Conservation (phyloP, 2,329 filamentous ascomycete genomes). For the Colletotrichum spinosum region DNA sequence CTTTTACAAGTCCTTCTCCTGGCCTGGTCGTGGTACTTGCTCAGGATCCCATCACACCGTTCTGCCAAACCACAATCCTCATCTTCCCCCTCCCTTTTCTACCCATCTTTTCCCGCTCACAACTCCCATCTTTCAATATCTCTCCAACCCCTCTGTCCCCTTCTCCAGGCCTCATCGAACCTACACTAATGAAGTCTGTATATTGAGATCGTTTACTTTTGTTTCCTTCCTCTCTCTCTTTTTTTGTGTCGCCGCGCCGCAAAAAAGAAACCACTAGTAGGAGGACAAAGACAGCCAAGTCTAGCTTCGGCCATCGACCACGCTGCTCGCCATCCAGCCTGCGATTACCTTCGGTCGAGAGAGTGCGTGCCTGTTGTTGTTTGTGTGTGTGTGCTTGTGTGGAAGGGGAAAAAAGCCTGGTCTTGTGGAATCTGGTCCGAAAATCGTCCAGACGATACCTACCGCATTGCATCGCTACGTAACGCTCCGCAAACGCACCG, state of each 20-base stretch:
- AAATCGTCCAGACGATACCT: conserved; percentile 23
- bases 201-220: conserved; percentile 39
- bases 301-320: too few relatives aligned
- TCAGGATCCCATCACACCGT: not conserved
- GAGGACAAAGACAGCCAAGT: not conserved
- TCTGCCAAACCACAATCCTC: conserved; percentile 26
- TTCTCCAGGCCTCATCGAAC: conserved; percentile 40
- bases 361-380: not conserved
- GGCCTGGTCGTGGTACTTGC: too few relatives aligned
- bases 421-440: conserved; percentile 32
- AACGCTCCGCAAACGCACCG: conserved; percentile 15
- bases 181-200: conserved; percentile 39
- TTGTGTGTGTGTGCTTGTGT: not conserved
- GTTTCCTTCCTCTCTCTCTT: conserved; percentile 36
- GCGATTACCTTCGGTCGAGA: too few relatives aligned
- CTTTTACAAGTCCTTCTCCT: too few relatives aligned
- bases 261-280: conserved; percentile 33
- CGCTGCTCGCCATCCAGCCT: too few relatives aligned
- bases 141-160: conserved; percentile 33
- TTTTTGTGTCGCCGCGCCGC: conserved; percentile 22
- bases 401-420: conserved; percentile 7
- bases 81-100: conserved; percentile 14
- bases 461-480: conserved; percentile 12
- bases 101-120: conserved; percentile 19
- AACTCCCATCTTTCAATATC: conserved; percentile 14